Evolutionary conservation across 179 eudicot genomes (phyloP), one percentile per base, ranked within the genome.

Genomic region (Corrigiola litoralis): DNA sequence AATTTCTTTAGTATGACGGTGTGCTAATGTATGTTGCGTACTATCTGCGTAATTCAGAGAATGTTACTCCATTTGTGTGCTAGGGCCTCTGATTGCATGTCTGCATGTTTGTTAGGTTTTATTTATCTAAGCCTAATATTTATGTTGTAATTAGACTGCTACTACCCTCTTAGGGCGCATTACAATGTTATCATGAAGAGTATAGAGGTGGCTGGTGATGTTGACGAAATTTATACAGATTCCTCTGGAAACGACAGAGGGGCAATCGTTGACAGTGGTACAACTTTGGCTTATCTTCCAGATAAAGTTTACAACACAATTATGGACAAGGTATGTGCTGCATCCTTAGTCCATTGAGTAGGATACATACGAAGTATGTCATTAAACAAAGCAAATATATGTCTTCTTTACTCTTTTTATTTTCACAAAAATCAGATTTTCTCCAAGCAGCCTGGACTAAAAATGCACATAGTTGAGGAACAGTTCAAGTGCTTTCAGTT

Each of bases 211-310:
- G 94, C 74, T 69, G 88, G 82, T 74, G 73, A 69, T 49, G 77
- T 64, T 72, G 33, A 85, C 56, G 18, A 83, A 64, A 79, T 85
- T 59, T 77, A 83, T 56, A 50, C 84, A 42, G 69, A 61, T 68
- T 23, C 77, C 63, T 24, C 75, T 29, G 72, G 66, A 11, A 16
- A 63, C 6, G 79, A 67, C 24, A 65, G 67, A 57, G 68, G 69
- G 18, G 76, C 87, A 41, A 78, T 92, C 47, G 75, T 92, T 57
- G 98, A 92, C 67, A 89, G 98, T 51, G 98, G 98, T 64, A 87
- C 98, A 54, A 92, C 98, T 70, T 80, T 92, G 78, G 92, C 95
- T 12, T 85, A 92, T 85, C 89, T 89, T 53, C 87, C 88, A 21
- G 77, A 79, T 28, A 82, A 69, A 12, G 59, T 90, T 60, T 87